Base-by-base conservation (phyloP, 1,284 basidiomycete genomes). In the Neotropicomus parvogracilis region DNA sequence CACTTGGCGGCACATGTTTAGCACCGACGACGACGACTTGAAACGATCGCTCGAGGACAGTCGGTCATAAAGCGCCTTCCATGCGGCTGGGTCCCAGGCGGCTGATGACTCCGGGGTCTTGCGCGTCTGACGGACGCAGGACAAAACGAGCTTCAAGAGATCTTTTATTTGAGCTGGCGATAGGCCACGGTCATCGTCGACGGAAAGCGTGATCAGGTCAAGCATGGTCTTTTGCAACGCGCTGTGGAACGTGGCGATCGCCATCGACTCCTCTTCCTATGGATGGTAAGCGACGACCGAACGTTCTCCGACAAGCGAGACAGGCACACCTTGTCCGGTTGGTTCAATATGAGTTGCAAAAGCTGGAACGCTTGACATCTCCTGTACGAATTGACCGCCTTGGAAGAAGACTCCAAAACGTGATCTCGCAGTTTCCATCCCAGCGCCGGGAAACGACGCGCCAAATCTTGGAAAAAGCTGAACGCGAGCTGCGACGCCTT, bases 401-500 rank as follows among this genome's bases (percentile, higher is more conserved):
- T 78, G 26, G 64, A 68, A 2, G 77, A 74, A 2, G 78, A 65
- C 10, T 75, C 73, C 35, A 88, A 58, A 16, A 94, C 65, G 52
- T 80, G 75, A 13, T 74, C 65, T 12, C 83, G 80, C 27, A 92
- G 67, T 33, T 56, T 66, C 89, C 92, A 95, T 8, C 81, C 89
- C 6, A 75, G 69, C 8, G 68, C 52, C 0, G 90, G 83, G 68
- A 81, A 80, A 33, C 89, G 82, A 26, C 78, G 78, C 48, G 90
- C 74, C 59, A 90, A 88, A 44, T 93, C 89, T 46, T 82, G 75
- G 68, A 98, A 82, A 72, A 97, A 94, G 32, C 70, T 69, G 2
- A 79, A 69, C 56, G 88, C 87, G 39, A 97, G 73, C 29, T 79
- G 74, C 5, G 90, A 93, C 36, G 82, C 78, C 69, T 95, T 97